These are phyloP conservation scores for Tylopilus subfusipes DNA, from an alignment of 768 basidiomycete species.

Conservation along the genomic window DNA sequence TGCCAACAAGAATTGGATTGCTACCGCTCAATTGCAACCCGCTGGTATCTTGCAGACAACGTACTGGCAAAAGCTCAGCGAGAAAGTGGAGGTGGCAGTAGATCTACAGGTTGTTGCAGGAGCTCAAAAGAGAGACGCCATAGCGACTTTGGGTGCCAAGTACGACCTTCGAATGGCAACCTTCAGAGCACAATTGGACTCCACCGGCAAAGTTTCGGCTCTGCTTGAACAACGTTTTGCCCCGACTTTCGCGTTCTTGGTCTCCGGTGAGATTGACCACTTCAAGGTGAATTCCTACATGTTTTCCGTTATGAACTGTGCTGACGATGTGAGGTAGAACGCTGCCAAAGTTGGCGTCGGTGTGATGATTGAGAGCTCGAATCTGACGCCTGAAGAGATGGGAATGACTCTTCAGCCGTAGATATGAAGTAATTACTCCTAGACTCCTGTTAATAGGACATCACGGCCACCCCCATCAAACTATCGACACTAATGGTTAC, in stretches of 20 bases:
- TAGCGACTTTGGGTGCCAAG: constrained; percentile 93
- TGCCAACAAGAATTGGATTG: constrained; percentile 79
- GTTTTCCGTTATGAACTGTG: not conserved
- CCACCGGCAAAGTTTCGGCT: constrained; percentile 92
- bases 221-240: constrained; percentile 94
- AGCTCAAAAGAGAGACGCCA: constrained; percentile 79
- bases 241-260: constrained; percentile 90
- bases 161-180: constrained; percentile 93
- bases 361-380: constrained; percentile 93
- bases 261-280: constrained; percentile 98
- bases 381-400: constrained; percentile 83
- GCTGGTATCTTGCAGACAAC: constrained; percentile 83
- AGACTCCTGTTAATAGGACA: constrained; percentile 27
- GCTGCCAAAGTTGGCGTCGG: constrained; percentile 93
- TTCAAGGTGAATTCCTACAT: constrained; percentile 65
- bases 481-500: not conserved
- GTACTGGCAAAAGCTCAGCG: constrained; percentile 94
- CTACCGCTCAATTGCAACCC: constrained; percentile 85
- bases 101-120: constrained; percentile 82
- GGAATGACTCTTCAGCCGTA: constrained; percentile 52
- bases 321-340: constrained; percentile 50
- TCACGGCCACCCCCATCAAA: constrained; percentile 15
- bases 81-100: constrained; percentile 96
- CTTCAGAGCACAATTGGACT: constrained; percentile 93
- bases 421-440: constrained; percentile 29